Conservation (phyloP, 139 green algal genomes). For the Coelastrella sp. region DNA sequence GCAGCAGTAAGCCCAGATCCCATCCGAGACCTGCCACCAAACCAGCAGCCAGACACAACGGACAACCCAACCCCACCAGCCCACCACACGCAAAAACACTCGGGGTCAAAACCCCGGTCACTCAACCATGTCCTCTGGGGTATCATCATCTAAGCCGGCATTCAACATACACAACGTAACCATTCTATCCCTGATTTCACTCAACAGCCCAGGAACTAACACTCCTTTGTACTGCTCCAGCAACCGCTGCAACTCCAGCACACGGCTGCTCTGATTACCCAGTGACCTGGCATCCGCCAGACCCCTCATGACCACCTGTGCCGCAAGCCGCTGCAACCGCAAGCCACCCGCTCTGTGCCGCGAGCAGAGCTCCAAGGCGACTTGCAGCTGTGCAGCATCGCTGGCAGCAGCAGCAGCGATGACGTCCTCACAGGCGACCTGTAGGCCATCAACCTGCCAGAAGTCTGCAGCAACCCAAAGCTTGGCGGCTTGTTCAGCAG, state of each 20-base stretch:
- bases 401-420: neutral
- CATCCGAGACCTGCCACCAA: no score
- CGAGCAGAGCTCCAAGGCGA: constrained; percentile 12
- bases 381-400: neutral
- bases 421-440: constrained; percentile 42
- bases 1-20: no score
- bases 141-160: constrained; percentile 19
- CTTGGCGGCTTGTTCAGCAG: neutral
- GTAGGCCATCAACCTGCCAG: constrained; percentile 46
- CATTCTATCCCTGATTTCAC: constrained; percentile 39
- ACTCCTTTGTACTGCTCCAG: neutral
- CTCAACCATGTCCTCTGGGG: neutral
- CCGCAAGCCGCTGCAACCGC: constrained; percentile 20
- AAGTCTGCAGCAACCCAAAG: constrained; percentile 52
- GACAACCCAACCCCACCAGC: neutral
- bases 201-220: neutral
- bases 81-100: neutral
- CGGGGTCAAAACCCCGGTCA: neutral
- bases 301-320: constrained; percentile 19
- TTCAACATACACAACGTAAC: constrained; percentile 47
- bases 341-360: neutral
- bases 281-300: neutral
- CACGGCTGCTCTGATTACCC: no score
- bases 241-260: neutral
- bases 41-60: no score